Evolutionary conservation across 768 basidiomycete species (phyloP), one percentile per base, ranked within the genome.

Genomic region (Tephrocybe sp.): DNA sequence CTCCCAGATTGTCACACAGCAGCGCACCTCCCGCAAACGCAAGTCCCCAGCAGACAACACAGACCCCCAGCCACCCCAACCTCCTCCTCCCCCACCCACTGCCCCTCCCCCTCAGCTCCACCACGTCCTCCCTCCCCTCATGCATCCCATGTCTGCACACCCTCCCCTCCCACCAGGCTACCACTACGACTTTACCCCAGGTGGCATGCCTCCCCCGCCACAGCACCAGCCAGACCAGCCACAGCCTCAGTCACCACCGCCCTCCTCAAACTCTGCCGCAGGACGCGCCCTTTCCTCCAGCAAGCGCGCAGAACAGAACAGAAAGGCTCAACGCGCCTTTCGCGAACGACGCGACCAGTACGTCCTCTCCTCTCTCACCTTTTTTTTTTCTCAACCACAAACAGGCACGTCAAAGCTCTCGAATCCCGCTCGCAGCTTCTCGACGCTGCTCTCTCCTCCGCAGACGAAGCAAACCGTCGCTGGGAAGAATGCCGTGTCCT

Each of bases 291-390:
- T 93, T 42, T 89, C 86, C 66, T 82, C 77, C 61, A 88, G 84
- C 63, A 94, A 93, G 63, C 81, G 93, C 9, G 93, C 93, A 36
- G 93, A 94, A 61, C 93, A 97, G 72, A 97, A 97, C 66, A 78
- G 93, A 58, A 94, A 93, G 66, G 93, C 93, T 0, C 93, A 97
- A 69, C 78, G 92, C 34, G 92, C 91, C 1, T 97, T 94, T 67
- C 73, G 93, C 52, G 89, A 94, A 64, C 82, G 93, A 24, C 74
- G 93, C 60, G 93, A 97, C 70, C 85, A 88, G 91, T 92, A 42
- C 68, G 87, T 79, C 25, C 48, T 18, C 27, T 43, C 47, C 30
- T 48, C 31, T 46, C 25, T 41, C 13, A 21, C 40, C 30, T 18
- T 41, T 19, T 45, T 36, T 31, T 9, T 19, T 13, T 27, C 44